Evolutionary conservation across 2,329 filamentous ascomycete genomes (phyloP), one percentile per base, ranked within the genome.

Genomic region (Beauveria rudraprayagi): DNA sequence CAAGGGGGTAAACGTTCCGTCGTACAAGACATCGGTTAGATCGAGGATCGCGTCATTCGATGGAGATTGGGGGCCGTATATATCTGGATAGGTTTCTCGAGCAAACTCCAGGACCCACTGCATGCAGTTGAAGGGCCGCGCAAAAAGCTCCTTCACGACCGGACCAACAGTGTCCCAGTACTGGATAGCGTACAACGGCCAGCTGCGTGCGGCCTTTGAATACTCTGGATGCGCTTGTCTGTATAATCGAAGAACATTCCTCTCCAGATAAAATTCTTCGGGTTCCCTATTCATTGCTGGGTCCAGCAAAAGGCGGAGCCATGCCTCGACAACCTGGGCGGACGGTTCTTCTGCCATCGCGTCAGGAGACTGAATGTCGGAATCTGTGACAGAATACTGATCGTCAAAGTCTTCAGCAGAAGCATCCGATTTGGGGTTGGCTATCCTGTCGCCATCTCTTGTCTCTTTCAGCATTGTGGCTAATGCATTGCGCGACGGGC

Each of bases 101-200:
- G 68, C 69, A 61, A 72, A 75, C 50, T 75, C 72, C 22, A 76
- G 61, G 3, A 67, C 65, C 73, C 74, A 76, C 22, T 75, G 73
- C 10, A 71, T 67, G 37, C 75, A 73, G 61, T 69, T 72, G 52
- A 66, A 69, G 1, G 67, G 65, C 24, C 63, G 67, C 2, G 63
- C 61, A 53, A 76, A 75, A 5, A 76, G 66, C 7, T 63, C 56
- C 10, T 64, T 65, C 14, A 75, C 65, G 16, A 70, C 64, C 1
- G 66, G 51, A 40, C 64, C 41, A 3, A 73, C 60, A 5, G 66
- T 65, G 10, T 63, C 34, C 73, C 73, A 74, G 61, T 70, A 65
- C 2, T 58, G 55, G 10, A 68, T 65, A 3, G 67, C 70, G 28
- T 70, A 64, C 1, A 61, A 26, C 5, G 68, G 68, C 69, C 74